Conservation (phyloP, 176 grass and related monocot genomes). For the Triticum dicoccoides region DNA sequence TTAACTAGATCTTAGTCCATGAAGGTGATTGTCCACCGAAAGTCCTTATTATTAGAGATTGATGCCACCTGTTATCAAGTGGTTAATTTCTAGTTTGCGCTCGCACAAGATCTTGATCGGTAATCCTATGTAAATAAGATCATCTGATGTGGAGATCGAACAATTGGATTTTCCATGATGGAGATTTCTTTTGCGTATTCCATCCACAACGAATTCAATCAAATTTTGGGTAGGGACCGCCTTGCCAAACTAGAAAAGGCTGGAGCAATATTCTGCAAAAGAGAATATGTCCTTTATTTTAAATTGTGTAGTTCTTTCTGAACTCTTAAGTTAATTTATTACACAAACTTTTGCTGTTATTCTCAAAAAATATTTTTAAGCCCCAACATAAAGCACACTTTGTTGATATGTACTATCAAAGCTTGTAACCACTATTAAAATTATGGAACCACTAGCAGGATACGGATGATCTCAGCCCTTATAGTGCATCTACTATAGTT, state of each 20-base stretch:
- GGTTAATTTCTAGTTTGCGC: not conserved
- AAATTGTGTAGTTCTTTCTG: too few relatives aligned
- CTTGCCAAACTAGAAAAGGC: too few relatives aligned
- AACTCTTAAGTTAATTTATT: too few relatives aligned
- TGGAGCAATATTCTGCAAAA: not conserved
- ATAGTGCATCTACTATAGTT: not conserved
- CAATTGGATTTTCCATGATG: not conserved
- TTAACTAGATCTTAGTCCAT: not conserved
- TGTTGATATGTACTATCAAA: too few relatives aligned
- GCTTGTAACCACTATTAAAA: not conserved
- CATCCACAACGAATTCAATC: not conserved
- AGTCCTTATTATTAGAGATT: not conserved
- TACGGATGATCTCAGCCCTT: not conserved
- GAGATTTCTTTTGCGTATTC: not conserved
- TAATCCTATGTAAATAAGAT: not conserved
- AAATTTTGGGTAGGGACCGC: not conserved
- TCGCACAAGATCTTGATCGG: not conserved
- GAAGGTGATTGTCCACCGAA: constrained; percentile 27
- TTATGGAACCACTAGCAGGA: not conserved
- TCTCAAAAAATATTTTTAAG: too few relatives aligned
- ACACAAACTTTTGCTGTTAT: too few relatives aligned
- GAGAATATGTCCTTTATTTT: not conserved
- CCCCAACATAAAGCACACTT: too few relatives aligned
- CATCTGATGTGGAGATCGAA: not conserved
- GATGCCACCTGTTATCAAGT: not conserved